Conservation (phyloP, 768 basidiomycete genomes). For the Pleurotus citrinopileatus region DNA sequence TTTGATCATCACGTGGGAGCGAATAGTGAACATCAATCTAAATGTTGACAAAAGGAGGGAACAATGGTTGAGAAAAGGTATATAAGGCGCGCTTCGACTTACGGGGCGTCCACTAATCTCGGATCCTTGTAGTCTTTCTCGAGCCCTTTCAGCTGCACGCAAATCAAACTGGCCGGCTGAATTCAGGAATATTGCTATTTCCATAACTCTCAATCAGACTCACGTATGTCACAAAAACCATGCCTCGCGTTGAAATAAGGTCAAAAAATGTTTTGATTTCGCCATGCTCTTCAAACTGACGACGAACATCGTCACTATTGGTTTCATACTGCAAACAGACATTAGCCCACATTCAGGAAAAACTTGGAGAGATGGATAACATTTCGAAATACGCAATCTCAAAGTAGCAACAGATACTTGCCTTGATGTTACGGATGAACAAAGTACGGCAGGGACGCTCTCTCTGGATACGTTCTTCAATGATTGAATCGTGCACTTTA, state of each 20-base stretch:
- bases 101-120: constrained; percentile 88
- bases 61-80: constrained; percentile 19
- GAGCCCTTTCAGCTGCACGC: constrained; percentile 87
- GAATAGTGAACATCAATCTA: constrained; percentile 99
- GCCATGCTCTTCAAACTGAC: constrained; percentile 88
- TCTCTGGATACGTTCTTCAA: constrained; percentile 90
- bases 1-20: constrained; percentile 83
- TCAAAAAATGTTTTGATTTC: constrained; percentile 98
- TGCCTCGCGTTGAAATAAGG: constrained; percentile 90
- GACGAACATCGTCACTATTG: constrained; percentile 79
- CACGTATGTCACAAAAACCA: constrained; percentile 99
- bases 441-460: constrained; percentile 95
- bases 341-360: constrained; percentile 4
- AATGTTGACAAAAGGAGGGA: constrained; percentile 13
- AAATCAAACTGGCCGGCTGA: constrained; percentile 72
- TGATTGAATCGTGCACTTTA: constrained; percentile 87
- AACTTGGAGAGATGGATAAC: constrained; percentile 2
- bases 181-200: not conserved
- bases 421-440: constrained; percentile 98
- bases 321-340: constrained; percentile 72
- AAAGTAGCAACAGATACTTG: constrained; percentile 41
- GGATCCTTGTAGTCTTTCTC: constrained; percentile 87
- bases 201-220: constrained; percentile 33
- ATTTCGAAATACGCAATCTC: constrained; percentile 11
- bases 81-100: constrained; percentile 31